Percentiles rank a stretch among this genome's conserved stretches.
These are phyloP conservation scores for Phytophthora fragariaefolia DNA, from an alignment of 352 stramenopile genomes.

Conservation along the genomic window DNA sequence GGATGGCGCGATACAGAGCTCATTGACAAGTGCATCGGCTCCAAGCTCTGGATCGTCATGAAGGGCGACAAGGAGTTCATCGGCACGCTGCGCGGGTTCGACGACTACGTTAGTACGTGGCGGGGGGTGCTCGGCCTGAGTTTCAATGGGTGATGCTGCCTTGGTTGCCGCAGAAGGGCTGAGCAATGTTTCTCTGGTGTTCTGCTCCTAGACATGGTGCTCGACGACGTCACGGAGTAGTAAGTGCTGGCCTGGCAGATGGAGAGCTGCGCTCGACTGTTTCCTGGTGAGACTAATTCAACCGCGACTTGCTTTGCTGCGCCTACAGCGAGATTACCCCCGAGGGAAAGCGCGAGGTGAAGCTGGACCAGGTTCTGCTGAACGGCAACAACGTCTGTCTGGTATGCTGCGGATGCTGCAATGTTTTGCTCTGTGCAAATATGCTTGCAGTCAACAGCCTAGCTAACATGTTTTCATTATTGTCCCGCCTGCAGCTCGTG, in stretches of 20 bases:
- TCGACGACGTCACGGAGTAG: slow-evolving; percentile 96
- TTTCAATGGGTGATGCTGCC: background rate
- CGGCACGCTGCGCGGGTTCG: slow-evolving; percentile 94
- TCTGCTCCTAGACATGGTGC: slow-evolving; percentile 79
- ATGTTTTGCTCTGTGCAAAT: too few species aligned
- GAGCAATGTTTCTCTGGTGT: slow-evolving; percentile 1
- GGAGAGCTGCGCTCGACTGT: background rate
- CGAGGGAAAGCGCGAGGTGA: slow-evolving; percentile 86
- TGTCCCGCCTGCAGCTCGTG: slow-evolving; percentile 61
- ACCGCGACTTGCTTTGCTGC: too few species aligned
- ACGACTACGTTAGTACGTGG: slow-evolving; percentile 96
- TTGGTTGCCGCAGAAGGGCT: background rate
- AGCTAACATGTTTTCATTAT: slow-evolving; percentile 12
- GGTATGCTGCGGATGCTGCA: slow-evolving; percentile 41
- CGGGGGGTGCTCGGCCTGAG: background rate
- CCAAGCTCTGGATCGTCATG: slow-evolving; percentile 99
- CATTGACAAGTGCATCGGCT: slow-evolving; percentile 99
- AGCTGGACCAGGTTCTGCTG: slow-evolving; percentile 96
- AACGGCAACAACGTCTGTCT: slow-evolving; percentile 99
- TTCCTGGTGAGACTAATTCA: background rate
- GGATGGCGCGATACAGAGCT: too few species aligned
- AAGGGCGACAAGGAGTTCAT: slow-evolving; percentile 97
- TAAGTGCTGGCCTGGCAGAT: slow-evolving; percentile 43
- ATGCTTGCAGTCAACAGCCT: background rate
- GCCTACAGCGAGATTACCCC: slow-evolving; percentile 80